phyloP scores from a whole-genome alignment of 78 protist species.

The Dictyostelium capitatum region DNA sequence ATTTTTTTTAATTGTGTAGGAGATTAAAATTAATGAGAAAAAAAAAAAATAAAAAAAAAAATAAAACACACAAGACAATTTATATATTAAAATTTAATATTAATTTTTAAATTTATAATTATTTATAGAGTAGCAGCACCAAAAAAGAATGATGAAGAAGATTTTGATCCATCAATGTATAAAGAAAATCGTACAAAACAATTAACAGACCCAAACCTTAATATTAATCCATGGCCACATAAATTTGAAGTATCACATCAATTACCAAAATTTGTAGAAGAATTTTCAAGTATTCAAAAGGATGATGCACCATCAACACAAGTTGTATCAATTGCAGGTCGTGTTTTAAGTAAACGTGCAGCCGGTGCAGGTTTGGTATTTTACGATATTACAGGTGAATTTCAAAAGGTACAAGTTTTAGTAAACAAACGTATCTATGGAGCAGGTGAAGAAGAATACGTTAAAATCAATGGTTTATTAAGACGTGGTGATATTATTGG shows the following conservation, averaged over 20 bases:
- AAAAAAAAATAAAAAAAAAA: not conserved
- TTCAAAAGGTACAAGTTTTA: slow-evolving; percentile 93
- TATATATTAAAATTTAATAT: not conserved
- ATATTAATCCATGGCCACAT: slow-evolving; percentile 84
- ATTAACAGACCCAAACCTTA: slow-evolving; percentile 25
- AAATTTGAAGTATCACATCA: slow-evolving; percentile 73
- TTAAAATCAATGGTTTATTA: slow-evolving; percentile 59
- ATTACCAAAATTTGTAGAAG: slow-evolving; percentile 80
- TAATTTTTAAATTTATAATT: not conserved
- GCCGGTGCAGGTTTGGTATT: slow-evolving; percentile 92
- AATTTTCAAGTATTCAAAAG: slow-evolving; percentile 57
- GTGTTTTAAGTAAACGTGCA: slow-evolving; percentile 89
- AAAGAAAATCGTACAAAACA: slow-evolving; percentile 76
- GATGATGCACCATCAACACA: slow-evolving; percentile 31
- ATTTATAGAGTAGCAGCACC: slow-evolving; percentile 18
- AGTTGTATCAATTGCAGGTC: slow-evolving; percentile 89
- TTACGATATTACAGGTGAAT: slow-evolving; percentile 93
- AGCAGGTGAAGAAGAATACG: slow-evolving; percentile 81
- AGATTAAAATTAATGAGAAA: not conserved
- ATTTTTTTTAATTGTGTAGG: no score
- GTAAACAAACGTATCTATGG: slow-evolving; percentile 51
- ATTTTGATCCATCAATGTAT: slow-evolving; percentile 76
- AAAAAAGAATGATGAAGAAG: slow-evolving; percentile 69
- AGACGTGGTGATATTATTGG: slow-evolving; percentile 99
- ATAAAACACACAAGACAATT: not conserved